Evolutionary conservation across 768 basidiomycete species (phyloP).

Genomic region (Epithele typhae): DNA sequence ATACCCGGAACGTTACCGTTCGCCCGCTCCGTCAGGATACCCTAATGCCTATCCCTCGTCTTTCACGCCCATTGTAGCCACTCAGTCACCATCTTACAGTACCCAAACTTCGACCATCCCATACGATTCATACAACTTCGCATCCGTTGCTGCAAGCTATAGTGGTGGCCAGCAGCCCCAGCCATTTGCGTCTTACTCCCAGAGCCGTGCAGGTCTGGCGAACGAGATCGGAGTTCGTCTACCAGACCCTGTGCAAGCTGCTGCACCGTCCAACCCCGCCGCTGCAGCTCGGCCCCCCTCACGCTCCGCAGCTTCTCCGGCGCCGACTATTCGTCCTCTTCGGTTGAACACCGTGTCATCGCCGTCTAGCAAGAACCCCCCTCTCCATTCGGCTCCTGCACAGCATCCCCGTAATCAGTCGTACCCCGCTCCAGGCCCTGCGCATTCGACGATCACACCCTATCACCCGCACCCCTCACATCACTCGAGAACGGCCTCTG

Average conservation of each 20-base stretch:
- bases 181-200: neutral
- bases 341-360: constrained; percentile 13
- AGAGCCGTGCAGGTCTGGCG: neutral
- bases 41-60: constrained; percentile 7
- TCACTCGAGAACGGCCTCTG: constrained; percentile 21
- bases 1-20: constrained; percentile 24
- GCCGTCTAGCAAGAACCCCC: constrained; percentile 10
- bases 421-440: constrained; percentile 8
- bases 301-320: constrained; percentile 22
- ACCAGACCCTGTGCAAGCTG: constrained; percentile 1
- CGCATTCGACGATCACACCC: neutral
- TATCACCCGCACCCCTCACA: constrained; percentile 2
- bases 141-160: neutral
- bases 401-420: constrained; percentile 18
- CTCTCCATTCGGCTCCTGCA: constrained; percentile 10
- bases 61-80: constrained; percentile 3
- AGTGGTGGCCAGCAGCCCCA: too few relatives aligned
- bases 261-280: neutral
- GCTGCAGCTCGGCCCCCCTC: constrained; percentile 19
- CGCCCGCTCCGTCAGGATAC: constrained; percentile 17
- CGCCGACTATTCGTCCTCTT: constrained; percentile 13
- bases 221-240: too few relatives aligned
- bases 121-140: constrained; percentile 8
- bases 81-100: constrained; percentile 11
- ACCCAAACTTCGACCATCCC: constrained; percentile 7